These are phyloP conservation scores for Fraxinus nigra DNA, from an alignment of 305 asterid genomes.

Conservation along the genomic window DNA sequence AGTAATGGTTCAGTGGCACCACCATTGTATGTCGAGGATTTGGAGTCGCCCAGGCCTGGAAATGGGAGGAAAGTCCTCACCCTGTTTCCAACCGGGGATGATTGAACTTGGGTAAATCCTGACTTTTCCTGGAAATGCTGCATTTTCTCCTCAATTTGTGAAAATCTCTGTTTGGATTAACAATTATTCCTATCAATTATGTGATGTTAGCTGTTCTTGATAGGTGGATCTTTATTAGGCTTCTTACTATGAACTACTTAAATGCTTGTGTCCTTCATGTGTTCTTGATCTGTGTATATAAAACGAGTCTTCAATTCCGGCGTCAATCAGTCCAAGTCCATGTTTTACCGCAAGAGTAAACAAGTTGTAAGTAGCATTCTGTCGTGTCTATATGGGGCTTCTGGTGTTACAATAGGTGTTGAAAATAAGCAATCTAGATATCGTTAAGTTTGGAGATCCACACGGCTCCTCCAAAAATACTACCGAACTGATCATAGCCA, in stretches of 20 bases:
- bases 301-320: constrained; percentile 11
- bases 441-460: background rate
- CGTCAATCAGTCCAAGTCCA: constrained; percentile 1
- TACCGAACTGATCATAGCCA: background rate
- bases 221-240: constrained; percentile 22
- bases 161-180: constrained; percentile 21
- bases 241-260: constrained; percentile 17
- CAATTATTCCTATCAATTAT: constrained; percentile 7
- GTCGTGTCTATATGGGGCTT: background rate
- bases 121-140: background rate
- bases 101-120: constrained; percentile 24
- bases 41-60: constrained; percentile 36
- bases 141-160: background rate
- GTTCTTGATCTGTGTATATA: constrained; percentile 17
- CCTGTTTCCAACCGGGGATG: constrained; percentile 58
- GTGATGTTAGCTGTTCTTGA: constrained; percentile 28
- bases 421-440: background rate
- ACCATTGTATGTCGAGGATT: constrained; percentile 37
- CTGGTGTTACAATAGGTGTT: background rate
- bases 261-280: constrained; percentile 23
- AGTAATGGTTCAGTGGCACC: constrained; percentile 26
- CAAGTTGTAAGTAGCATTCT: constrained; percentile 17
- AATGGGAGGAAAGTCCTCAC: constrained; percentile 64
- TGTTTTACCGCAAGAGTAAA: constrained; percentile 9
- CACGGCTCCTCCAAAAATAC: background rate